Base-by-base conservation (phyloP, 78 protist species). In the Pigoraptor vietnamica region DNA sequence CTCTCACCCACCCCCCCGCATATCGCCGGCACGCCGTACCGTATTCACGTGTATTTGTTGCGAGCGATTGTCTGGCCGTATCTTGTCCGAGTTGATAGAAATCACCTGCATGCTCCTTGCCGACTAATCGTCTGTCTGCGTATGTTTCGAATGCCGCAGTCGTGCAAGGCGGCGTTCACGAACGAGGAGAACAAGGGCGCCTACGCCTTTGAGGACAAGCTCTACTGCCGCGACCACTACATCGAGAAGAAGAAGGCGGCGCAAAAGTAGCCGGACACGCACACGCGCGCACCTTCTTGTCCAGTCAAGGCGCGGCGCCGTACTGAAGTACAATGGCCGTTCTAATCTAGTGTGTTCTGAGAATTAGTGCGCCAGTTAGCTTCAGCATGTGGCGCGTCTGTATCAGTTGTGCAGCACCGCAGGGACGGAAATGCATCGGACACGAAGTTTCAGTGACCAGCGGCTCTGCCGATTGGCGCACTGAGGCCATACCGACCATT, bases 1-100 rank as follows among this genome's bases (percentile, higher is more conserved):
- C 93, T 48, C 35, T 40, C 39, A 36, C 21, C 92, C n/a, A n/a
- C n/a, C n/a, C n/a, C n/a, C n/a, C n/a, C n/a, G n/a, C n/a, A n/a
- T n/a, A n/a, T n/a, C 90, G 92, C 81, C 38, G 93, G 79, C 86
- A 95, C 39, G 95, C 90, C 91, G 92, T 10, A 25, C 34, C 83
- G 34, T 24, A 6, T 24, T 6, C 33, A 1, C 32, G 24, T 6
- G 83, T 79, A 24, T 10, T 24, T 1, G 9, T 6, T 79, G 34
- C 83, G 23, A 6, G 83, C 83, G 94, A 95, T 32, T 94, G 89
- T 32, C 23, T 25, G 34, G 23, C 21, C 83, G 33, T 1, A 25
- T 1, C 9, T 6, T 1, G 83, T 6, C 9, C 33, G 83, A 25
- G 1, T 24, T 23, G 24, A 1, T 24, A 1, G 9, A 6, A 79